A percentile compares a stretch with the other conserved stretches of the same genome.
Evolutionary conservation across 2,329 filamentous ascomycete species (phyloP).

Genomic region (Xylaria sp.): DNA sequence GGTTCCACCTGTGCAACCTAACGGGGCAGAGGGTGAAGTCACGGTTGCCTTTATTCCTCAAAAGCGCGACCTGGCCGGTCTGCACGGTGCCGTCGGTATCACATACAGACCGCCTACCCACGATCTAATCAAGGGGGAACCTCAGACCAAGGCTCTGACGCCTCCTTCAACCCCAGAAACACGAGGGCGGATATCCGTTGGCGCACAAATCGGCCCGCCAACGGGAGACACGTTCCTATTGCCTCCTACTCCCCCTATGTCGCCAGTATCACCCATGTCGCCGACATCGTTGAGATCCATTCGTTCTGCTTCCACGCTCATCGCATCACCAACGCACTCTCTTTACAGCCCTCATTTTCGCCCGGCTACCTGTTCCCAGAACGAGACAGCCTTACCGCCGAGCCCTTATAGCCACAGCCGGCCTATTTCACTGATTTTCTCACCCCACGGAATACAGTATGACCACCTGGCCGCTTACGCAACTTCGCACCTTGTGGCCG

Average conservation of each 20-base stretch:
- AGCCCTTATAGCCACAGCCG: slow-evolving; percentile 33
- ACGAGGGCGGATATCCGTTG: slow-evolving; percentile 12
- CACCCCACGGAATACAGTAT: slow-evolving; percentile 66
- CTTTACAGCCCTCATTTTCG: slow-evolving; percentile 25
- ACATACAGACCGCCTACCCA: slow-evolving; percentile 65
- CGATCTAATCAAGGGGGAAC: slow-evolving; percentile 15
- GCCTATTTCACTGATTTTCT: slow-evolving; percentile 67
- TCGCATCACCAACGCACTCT: slow-evolving; percentile 34
- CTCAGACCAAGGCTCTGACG: slow-evolving; percentile 31
- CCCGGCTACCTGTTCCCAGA: slow-evolving; percentile 28
- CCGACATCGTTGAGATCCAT: slow-evolving; percentile 39
- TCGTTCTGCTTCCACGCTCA: slow-evolving; percentile 45
- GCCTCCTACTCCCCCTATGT: slow-evolving; percentile 46
- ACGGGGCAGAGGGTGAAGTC: slow-evolving; percentile 67
- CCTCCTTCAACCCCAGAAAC: slow-evolving; percentile 43
- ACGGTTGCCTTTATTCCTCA: slow-evolving; percentile 71
- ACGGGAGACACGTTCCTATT: slow-evolving; percentile 34
- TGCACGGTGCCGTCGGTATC: slow-evolving; percentile 73
- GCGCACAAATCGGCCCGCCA: slow-evolving; percentile 14
- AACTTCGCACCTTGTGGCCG: slow-evolving; percentile 59
- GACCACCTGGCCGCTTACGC: slow-evolving; percentile 60
- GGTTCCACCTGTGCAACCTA: slow-evolving; percentile 58
- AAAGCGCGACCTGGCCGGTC: slow-evolving; percentile 62
- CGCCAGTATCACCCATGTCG: slow-evolving; percentile 44
- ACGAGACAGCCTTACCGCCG: slow-evolving; percentile 13